Evolutionary conservation across 139 green algal genomes (phyloP), one percentile per base, ranked within the genome.

Genomic region (Klebsormidium nitens): DNA sequence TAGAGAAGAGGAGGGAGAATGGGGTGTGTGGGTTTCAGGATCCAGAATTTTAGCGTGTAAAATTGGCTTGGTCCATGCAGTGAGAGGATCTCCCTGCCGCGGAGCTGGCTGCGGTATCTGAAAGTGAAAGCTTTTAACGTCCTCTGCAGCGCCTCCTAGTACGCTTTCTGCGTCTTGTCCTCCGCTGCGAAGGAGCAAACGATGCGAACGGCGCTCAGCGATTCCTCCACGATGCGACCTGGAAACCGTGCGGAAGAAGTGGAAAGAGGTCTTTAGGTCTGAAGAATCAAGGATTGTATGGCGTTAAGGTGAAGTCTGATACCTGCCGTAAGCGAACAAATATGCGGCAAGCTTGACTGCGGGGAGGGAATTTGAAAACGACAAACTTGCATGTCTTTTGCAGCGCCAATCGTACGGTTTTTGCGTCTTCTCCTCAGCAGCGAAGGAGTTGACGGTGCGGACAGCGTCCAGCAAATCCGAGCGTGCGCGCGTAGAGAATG

Each of bases 131-230:
- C n/a, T n/a, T n/a, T n/a, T n/a, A 59, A 23, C 38, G 59, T 32
- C 23, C 26, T 36, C 19, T 36, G 23, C 3, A 76, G 42, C 36
- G 37, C 40, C 3, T 26, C 23, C 39, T 19, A 31, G 4, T 74
- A 76, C 28, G 35, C 37, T 14, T 34, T 28, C 23, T 37, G 19
- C 28, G 69, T 50, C 23, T 29, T 37, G 29, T 64, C 44, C 69
- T 76, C 69, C n/a, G 28, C 69, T 11, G 36, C 32, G 44, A 76
- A 76, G 26, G 69, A 76, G 44, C 65, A 68, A 4, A 66, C 59
- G 8, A 26, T 66, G 36, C 59, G 59, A 23, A 66, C 52, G 49
- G 14, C 8, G 4, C 4, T 6, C 14, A 59, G 19, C 11, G 8
- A 17, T 23, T 17, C 49, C 49, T 32, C 14, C 49, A 28, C 49